A percentile compares a stretch with the other conserved stretches of the same genome.
Conservation (phyloP, 1,284 basidiomycete species). For the Rhodotorula sp. region DNA sequence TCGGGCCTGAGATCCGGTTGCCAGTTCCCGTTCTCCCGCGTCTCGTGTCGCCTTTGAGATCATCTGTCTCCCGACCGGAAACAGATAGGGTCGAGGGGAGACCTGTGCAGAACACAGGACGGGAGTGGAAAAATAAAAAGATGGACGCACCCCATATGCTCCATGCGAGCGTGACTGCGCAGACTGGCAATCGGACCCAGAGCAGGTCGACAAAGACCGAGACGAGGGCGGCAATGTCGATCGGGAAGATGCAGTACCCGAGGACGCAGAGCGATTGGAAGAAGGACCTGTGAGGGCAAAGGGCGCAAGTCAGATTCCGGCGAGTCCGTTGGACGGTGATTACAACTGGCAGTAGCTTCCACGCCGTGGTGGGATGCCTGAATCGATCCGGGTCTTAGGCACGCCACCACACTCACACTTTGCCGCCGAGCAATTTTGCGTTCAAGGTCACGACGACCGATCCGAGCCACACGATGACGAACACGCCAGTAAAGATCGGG, state of each 20-base stretch:
- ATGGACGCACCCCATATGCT: slow-evolving; percentile 77
- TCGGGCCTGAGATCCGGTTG: neutral
- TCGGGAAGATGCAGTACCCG: slow-evolving; percentile 84
- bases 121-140: neutral
- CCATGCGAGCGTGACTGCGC: slow-evolving; percentile 84
- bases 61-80: neutral
- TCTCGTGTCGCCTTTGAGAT: neutral
- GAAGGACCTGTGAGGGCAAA: slow-evolving; percentile 65
- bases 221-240: slow-evolving; percentile 81
- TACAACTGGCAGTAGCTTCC: neutral
- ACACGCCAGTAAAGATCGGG: slow-evolving; percentile 82
- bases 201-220: slow-evolving; percentile 80
- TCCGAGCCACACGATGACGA: slow-evolving; percentile 84
- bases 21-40: too few relatives aligned
- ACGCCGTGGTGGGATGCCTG: neutral
- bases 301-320: neutral
- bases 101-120: too few relatives aligned
- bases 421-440: slow-evolving; percentile 90
- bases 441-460: slow-evolving; percentile 86
- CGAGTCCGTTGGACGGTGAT: too few relatives aligned
- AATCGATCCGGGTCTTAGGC: neutral
- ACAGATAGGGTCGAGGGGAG: too few relatives aligned
- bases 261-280: slow-evolving; percentile 91
- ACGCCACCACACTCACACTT: slow-evolving; percentile 66
- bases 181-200: slow-evolving; percentile 78